A percentile compares a stretch with the other conserved stretches of the same genome.
These are phyloP conservation scores for Leishmania mexicana DNA, from an alignment of 208 protist genomes.

Conservation along the genomic window DNA sequence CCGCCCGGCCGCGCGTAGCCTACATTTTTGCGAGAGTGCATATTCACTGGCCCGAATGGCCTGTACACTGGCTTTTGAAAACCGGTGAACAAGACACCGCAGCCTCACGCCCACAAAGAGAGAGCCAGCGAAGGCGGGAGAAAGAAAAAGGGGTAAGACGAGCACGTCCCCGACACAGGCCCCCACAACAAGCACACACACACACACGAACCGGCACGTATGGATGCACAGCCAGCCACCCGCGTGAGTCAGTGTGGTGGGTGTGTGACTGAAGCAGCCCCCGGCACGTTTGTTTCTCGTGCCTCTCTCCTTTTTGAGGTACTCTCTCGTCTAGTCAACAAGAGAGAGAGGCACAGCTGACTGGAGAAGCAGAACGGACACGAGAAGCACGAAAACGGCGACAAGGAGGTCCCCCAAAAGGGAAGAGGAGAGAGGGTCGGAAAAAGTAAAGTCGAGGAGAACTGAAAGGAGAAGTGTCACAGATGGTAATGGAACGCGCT, in stretches of 20 bases:
- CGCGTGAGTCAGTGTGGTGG: background rate
- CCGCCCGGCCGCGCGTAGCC: slow-evolving; percentile 8
- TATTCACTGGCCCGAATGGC: background rate
- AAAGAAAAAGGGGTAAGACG: slow-evolving; percentile 2
- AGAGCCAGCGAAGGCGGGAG: background rate
- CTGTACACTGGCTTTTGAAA: background rate
- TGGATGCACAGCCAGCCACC: background rate
- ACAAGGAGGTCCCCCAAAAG: background rate
- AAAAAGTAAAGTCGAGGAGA: slow-evolving; percentile 2
- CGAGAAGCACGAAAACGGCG: slow-evolving; percentile 1
- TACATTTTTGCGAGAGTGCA: slow-evolving; percentile 2
- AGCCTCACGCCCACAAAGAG: background rate
- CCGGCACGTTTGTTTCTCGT: background rate
- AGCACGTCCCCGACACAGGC: background rate
- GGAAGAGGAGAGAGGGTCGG: background rate
- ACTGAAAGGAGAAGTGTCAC: background rate
- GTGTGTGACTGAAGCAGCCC: background rate
- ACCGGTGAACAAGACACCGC: background rate
- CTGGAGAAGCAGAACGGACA: background rate
- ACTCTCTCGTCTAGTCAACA: background rate
- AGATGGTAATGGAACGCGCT: background rate
- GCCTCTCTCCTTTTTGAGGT: background rate
- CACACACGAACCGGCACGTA: background rate
- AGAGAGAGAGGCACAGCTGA: background rate
- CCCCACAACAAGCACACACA: background rate